Evolutionary conservation across 2,329 filamentous ascomycete species (phyloP).

Genomic region (Colletotrichum salicis): DNA sequence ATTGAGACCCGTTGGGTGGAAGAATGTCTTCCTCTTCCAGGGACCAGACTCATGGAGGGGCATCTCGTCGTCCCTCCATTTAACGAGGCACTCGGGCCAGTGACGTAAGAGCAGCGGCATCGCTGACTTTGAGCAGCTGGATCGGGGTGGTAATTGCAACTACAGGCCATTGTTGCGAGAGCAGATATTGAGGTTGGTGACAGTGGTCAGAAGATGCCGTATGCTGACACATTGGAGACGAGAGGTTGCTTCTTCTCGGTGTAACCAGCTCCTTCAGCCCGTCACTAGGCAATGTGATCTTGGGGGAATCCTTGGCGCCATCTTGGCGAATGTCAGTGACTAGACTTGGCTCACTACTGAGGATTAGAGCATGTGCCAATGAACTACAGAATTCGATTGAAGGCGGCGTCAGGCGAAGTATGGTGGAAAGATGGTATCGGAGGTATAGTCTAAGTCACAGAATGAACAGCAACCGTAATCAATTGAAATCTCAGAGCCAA

Average conservation of each 20-base stretch:
- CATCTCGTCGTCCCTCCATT: background rate
- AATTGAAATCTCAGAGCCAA: background rate
- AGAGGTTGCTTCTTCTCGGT: background rate
- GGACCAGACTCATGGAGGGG: slow-evolving; percentile 10
- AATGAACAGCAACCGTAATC: background rate
- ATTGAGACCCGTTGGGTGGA: background rate
- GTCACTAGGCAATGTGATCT: background rate
- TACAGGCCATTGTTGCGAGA: too few species aligned
- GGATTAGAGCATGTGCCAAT: background rate
- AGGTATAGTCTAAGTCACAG: background rate
- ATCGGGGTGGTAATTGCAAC: slow-evolving; percentile 2
- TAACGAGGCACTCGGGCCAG: background rate
- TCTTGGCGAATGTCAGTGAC: slow-evolving; percentile 2
- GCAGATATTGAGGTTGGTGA: background rate
- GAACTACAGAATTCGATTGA: background rate
- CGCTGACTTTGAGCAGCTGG: background rate
- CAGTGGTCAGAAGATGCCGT: background rate
- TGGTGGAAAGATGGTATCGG: too few species aligned
- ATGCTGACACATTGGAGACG: background rate
- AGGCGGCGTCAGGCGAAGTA: background rate
- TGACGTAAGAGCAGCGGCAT: slow-evolving; percentile 16
- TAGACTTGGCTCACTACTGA: background rate
- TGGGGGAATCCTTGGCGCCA: background rate
- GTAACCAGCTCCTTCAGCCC: background rate
- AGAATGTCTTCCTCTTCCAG: background rate